A percentile compares a stretch with the other conserved stretches of the same genome.
Conservation (phyloP, 495 filamentous ascomycete genomes). For the Aspergillus kassunensis region DNA sequence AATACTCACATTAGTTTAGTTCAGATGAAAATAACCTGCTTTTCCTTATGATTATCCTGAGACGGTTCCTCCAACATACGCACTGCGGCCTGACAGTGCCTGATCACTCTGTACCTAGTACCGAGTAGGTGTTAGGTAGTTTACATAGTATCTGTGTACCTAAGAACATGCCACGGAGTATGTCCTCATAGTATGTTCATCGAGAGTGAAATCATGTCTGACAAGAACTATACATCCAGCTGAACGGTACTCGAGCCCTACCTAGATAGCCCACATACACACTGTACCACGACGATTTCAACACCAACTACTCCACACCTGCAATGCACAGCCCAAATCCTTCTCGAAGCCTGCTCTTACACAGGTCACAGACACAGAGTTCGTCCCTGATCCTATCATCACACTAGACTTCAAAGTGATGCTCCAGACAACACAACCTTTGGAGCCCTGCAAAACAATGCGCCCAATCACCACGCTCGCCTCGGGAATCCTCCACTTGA, state of each 20-base stretch:
- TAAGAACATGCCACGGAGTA: too few species aligned
- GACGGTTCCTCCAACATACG: conserved; percentile 16
- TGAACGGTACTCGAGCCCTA: neutral
- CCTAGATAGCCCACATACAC: neutral
- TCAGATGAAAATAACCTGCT: neutral
- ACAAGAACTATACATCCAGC: too few species aligned
- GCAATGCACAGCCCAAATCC: conserved; percentile 26
- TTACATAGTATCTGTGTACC: too few species aligned
- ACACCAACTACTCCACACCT: conserved; percentile 14
- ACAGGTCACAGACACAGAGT: neutral
- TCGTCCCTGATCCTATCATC: neutral
- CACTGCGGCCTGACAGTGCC: conserved; percentile 34
- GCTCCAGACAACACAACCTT: neutral
- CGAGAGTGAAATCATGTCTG: too few species aligned
- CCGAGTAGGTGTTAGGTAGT: too few species aligned
- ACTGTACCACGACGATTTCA: neutral
- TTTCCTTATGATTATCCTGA: conserved; percentile 6
- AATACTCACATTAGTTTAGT: conserved; percentile 1
- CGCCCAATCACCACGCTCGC: conserved; percentile 1
- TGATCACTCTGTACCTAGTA: too few species aligned
- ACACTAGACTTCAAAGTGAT: conserved; percentile 13
- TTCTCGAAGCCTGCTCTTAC: conserved; percentile 22
- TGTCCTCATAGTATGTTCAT: too few species aligned
- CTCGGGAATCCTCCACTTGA: conserved; percentile 3
- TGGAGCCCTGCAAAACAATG: neutral